These are phyloP conservation scores for Mycosarcoma maydis DNA, from an alignment of 1,284 basidiomycete genomes.

Conservation along the genomic window DNA sequence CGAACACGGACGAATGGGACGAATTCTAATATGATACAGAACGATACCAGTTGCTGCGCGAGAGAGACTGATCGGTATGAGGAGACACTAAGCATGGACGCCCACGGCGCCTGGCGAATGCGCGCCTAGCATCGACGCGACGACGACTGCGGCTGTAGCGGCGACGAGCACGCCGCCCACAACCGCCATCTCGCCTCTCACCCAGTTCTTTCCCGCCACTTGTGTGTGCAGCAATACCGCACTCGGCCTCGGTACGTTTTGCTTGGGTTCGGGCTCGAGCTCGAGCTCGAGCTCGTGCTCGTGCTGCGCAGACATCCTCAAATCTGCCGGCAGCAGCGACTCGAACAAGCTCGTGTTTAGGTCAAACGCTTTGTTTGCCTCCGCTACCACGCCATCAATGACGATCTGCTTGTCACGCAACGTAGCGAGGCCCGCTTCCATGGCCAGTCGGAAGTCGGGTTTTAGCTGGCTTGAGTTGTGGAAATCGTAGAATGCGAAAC, in stretches of 20 bases:
- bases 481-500: slow-evolving; percentile 79
- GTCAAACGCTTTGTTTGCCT: slow-evolving; percentile 77
- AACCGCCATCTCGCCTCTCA: not conserved
- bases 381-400: slow-evolving; percentile 69
- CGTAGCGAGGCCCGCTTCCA: slow-evolving; percentile 75
- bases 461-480: slow-evolving; percentile 79
- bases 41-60: too few relatives aligned
- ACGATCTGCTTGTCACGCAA: too few relatives aligned
- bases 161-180: not conserved
- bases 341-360: slow-evolving; percentile 76
- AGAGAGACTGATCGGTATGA: not conserved
- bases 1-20: too few relatives aligned
- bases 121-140: not conserved
- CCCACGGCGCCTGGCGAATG: not conserved
- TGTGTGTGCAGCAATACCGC: too few relatives aligned
- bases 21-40: too few relatives aligned
- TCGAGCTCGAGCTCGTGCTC: not conserved
- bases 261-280: too few relatives aligned
- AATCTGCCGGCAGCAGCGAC: slow-evolving; percentile 13
- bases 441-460: slow-evolving; percentile 78
- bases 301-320: not conserved
- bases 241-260: too few relatives aligned
- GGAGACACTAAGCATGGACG: not conserved
- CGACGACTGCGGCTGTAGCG: not conserved
- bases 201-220: not conserved